Evolutionary conservation across 2,329 filamentous ascomycete genomes (phyloP), one percentile per base, ranked within the genome.

Genomic region (Trichoderma endophyticum): DNA sequence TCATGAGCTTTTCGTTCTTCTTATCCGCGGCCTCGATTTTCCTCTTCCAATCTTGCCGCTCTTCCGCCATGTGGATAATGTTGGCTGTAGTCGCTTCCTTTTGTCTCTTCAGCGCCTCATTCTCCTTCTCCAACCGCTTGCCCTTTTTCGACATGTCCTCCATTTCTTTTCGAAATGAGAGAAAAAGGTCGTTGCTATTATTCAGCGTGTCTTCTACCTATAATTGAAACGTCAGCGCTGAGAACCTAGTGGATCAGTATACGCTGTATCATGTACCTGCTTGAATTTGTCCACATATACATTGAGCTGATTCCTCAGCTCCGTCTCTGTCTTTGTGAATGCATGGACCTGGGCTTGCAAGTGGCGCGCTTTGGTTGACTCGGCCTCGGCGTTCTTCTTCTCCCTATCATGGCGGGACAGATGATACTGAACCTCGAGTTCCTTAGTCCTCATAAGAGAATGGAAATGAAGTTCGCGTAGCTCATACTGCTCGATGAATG

Each of bases 61-160:
- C 95, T 81, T 98, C 94, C 4, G 95, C 96, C 95, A 98, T 97
- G 79, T 96, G 93, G 72, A 98, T 89, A 79, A 99, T 98, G 81
- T 97, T 98, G 75, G 93, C 91, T 78, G 96, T 96, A 30, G 95
- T 97, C 62, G 93, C 90, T 77, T 98, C 95, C 81, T 98, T 95
- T 82, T 98, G 97, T 71, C 95, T 90, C 75, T 94, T 97, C 66
- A 97, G 88, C 21, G 89, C 92, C 77, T 96, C 92, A 78, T 99
- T 98, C 79, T 99, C 96, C 83, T 97, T 97, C 81, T 99, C 96
- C 68, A 99, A 86, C 30, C 94, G 91, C 83, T 98, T 98, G 6
- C 95, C 97, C 85, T 98, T 98, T 85, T 98, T 98, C 1, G 95
- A 97, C 95, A 98, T 98, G 79, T 98, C 96, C 83, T 98, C 96